A percentile compares a stretch with the other conserved stretches of the same genome.
Evolutionary conservation across 306 rosid species (phyloP).

Genomic region (Abrus precatorius): DNA sequence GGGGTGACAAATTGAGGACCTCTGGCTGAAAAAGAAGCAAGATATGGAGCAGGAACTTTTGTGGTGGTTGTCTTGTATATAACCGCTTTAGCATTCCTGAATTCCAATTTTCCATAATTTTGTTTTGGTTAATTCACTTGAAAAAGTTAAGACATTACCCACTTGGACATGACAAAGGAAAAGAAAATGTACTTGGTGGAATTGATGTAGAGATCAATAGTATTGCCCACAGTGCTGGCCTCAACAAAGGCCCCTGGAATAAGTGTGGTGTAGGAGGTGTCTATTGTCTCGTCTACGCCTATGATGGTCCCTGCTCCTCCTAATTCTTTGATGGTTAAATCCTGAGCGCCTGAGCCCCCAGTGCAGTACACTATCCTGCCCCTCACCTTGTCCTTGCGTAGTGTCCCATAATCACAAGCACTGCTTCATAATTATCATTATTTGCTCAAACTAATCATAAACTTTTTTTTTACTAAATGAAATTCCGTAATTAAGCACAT

Average conservation of each 20-base stretch:
- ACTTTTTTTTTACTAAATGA: not conserved
- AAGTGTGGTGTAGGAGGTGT: conserved; percentile 52
- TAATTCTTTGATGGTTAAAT: conserved; percentile 53
- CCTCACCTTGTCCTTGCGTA: conserved; percentile 63
- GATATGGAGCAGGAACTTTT: conserved; percentile 59
- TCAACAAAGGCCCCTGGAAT: conserved; percentile 62
- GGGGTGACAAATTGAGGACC: conserved; percentile 69
- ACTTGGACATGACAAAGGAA: not conserved
- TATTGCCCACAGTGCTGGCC: conserved; percentile 45
- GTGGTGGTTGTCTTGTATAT: conserved; percentile 57
- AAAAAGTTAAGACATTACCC: not conserved
- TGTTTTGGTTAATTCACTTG: not conserved
- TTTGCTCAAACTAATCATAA: conserved; percentile 32
- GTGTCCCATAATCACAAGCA: conserved; percentile 71
- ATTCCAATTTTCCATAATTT: conserved; percentile 27
- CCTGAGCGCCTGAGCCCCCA: conserved; percentile 53
- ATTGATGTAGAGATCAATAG: conserved; percentile 70
- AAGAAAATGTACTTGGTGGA: conserved; percentile 67
- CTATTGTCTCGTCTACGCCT: conserved; percentile 49
- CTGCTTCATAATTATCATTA: conserved; percentile 50
- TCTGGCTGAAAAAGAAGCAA: conserved; percentile 83
- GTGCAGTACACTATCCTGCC: conserved; percentile 78
- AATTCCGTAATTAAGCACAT: not conserved
- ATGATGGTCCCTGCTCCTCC: conserved; percentile 74
- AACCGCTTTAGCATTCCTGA: conserved; percentile 71